phyloP scores from a whole-genome alignment of 2,329 filamentous ascomycete genomes.

The Pseudogymnoascus sp. region DNA sequence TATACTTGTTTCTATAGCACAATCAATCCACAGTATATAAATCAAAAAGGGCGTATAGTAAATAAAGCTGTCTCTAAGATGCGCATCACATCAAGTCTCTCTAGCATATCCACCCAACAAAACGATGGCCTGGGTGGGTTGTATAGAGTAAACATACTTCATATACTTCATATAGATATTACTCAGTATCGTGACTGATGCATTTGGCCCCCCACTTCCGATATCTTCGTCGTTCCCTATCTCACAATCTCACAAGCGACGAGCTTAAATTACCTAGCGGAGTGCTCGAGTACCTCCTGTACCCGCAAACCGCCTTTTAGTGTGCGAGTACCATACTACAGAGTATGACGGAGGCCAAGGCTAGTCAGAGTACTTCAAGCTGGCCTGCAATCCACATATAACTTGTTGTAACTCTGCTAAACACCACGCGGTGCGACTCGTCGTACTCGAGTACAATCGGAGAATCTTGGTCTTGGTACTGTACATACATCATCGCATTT shows the following conservation, averaged over 20 bases:
- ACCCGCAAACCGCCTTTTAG: background rate
- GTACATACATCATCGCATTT: background rate
- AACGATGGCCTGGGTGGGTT: background rate
- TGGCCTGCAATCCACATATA: background rate
- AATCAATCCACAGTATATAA: background rate
- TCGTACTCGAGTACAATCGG: background rate
- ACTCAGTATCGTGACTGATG: constrained; percentile 9
- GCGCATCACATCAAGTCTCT: background rate
- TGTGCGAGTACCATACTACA: background rate
- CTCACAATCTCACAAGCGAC: constrained; percentile 8
- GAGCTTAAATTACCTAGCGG: constrained; percentile 9
- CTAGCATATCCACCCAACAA: background rate
- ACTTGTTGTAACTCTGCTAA: background rate
- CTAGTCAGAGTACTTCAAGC: background rate
- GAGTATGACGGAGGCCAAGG: background rate
- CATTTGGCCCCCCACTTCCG: constrained; percentile 3
- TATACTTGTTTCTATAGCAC: background rate
- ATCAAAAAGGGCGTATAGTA: background rate
- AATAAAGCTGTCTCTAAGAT: background rate
- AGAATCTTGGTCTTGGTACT: background rate
- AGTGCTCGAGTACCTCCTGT: background rate
- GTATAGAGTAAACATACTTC: background rate
- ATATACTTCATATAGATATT: background rate
- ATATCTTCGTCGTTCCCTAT: constrained; percentile 3
- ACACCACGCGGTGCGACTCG: background rate